Evolutionary conservation across 257 asterid genomes (phyloP).

Genomic region (Ilex aquifolium): DNA sequence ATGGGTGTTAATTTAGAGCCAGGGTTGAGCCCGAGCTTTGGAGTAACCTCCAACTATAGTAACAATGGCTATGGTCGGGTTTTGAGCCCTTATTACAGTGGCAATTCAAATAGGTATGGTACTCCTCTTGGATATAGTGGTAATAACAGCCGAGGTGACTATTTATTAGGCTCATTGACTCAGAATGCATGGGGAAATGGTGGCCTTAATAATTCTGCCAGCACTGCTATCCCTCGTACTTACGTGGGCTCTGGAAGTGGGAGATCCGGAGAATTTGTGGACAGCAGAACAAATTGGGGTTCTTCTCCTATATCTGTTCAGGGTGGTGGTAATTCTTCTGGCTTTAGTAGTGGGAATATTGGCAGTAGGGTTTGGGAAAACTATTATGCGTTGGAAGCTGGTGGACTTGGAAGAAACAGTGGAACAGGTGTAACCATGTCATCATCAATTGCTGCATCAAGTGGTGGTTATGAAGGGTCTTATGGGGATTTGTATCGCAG

Average conservation of each 20-base stretch:
- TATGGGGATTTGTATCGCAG: conserved; percentile 17
- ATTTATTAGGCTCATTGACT: conserved; percentile 20
- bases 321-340: conserved; percentile 17
- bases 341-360: conserved; percentile 18
- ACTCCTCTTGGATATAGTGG: conserved; percentile 17
- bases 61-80: conserved; percentile 18
- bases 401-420: conserved; percentile 18
- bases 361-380: conserved; percentile 18
- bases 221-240: conserved; percentile 13
- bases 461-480: conserved; percentile 22
- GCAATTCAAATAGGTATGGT: conserved; percentile 16
- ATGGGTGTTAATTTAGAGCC: conserved; percentile 23
- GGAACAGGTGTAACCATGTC: conserved; percentile 9
- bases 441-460: conserved; percentile 20
- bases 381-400: conserved; percentile 15
- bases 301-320: conserved; percentile 16
- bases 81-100: conserved; percentile 16
- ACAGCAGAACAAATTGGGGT: conserved; percentile 18
- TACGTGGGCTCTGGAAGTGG: conserved; percentile 18
- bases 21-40: conserved; percentile 16
- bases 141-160: conserved; percentile 16
- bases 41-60: conserved; percentile 13
- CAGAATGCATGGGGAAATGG: conserved; percentile 22
- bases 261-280: conserved; percentile 10
- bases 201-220: conserved; percentile 14